Conservation (phyloP, 2,329 filamentous ascomycete species). For the Exophiala phaeomuriformis region DNA sequence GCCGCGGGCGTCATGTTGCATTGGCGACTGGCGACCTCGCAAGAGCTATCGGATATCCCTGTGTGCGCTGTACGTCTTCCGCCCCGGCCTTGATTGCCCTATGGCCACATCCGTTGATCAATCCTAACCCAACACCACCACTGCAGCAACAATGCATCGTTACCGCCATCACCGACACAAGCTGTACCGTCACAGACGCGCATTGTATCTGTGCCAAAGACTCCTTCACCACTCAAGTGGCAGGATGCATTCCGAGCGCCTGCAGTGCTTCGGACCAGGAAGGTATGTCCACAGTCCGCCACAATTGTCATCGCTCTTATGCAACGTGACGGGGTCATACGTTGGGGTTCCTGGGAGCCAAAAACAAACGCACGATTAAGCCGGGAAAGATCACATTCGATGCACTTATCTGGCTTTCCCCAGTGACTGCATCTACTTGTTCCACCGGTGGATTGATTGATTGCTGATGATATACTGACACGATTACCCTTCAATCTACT, state of each 20-base stretch:
- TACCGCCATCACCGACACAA: constrained; percentile 15
- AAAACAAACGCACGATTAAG: no score
- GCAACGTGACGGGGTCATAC: no score
- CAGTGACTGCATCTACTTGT: not conserved
- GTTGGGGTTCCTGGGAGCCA: no score
- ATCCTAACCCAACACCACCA: not conserved
- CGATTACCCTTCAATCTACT: not conserved
- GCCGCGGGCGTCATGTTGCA: constrained; percentile 11
- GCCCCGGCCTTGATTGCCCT: not conserved
- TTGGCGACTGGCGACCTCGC: constrained; percentile 12
- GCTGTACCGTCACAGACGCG: constrained; percentile 16
- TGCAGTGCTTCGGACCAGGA: constrained; percentile 15
- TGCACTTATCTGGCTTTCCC: no score
- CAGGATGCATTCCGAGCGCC: constrained; percentile 13
- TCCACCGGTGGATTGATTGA: not conserved
- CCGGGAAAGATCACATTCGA: no score
- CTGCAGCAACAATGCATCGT: constrained; percentile 10
- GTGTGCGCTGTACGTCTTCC: constrained; percentile 14
- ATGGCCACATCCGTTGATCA: no score
- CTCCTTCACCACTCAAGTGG: constrained; percentile 14
- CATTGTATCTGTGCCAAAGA: constrained; percentile 14
- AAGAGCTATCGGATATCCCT: constrained; percentile 13
- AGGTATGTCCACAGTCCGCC: constrained; percentile 8
- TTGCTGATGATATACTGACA: no score
- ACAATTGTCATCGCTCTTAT: not conserved